Base-by-base conservation (phyloP, 805 yeast genomes). In the Zygotorulaspora sp. region DNA sequence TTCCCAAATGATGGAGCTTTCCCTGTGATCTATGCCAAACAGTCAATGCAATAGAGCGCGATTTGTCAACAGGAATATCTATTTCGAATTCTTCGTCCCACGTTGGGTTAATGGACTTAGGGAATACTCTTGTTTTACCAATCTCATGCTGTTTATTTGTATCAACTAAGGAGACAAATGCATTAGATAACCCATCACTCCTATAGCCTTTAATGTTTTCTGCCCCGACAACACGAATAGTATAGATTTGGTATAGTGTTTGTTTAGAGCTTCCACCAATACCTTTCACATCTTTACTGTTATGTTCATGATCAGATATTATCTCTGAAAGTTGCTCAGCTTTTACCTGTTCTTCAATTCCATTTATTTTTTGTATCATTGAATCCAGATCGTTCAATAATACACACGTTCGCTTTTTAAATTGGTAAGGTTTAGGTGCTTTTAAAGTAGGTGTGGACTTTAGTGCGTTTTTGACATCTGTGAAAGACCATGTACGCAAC, bases 11-110 rank as follows among this genome's bases (percentile, higher is more conserved):
- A 7, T 41, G 47, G 7, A 56, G 35, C 18, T 40, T 50, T 27
- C 60, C 64, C 1, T 67, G 51, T 6, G 70, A 63, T 28, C 77
- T 81, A 50, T 80, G 81, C 94, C 95, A 85, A 0, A 84, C 74
- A 1, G 81, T 78, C 1, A 77, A 73, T 2, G 77, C 71, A 1
- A 83, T 47, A 18, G 75, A 67, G 24, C 71, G 62, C 2, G 72
- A 55, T 2, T 71, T 59, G 15, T 67, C 61, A 0, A 71, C 68
- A 0, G 62, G 59, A 3, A 68, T 52, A 21, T 54, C 63, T 18
- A 64, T 41, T 57, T 87, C 95, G 56, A 87, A 85, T 40, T 83
- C 84, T 63, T 89, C 96, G 51, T 85, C 84, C 94, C 94, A 90
- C 11, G 72, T 75, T 0, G 97, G 96, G 49, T 78, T 77, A 22